Evolutionary conservation across 2,329 filamentous ascomycete species (phyloP).

Genomic region (Cladophialophora exuberans): DNA sequence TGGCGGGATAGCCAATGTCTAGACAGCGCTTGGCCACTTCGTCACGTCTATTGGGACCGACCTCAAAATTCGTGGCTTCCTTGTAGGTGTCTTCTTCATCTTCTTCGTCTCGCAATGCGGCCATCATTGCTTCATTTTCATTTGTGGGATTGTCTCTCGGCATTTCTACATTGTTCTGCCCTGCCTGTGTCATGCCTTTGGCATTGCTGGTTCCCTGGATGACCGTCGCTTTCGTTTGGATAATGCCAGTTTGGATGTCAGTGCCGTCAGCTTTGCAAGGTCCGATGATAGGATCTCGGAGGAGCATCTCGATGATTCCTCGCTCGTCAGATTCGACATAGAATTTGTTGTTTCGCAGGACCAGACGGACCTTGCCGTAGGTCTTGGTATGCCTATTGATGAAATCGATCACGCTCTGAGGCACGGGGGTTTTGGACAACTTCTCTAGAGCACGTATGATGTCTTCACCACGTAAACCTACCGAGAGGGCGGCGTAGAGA

Average conservation of each 20-base stretch:
- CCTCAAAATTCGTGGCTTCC: conserved; percentile 91
- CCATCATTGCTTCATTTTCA: conserved; percentile 52
- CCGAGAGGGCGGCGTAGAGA: conserved; percentile 91
- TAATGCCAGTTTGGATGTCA: conserved; percentile 78
- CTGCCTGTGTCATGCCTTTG: conserved; percentile 79
- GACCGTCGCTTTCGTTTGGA: conserved; percentile 82
- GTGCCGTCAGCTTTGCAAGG: conserved; percentile 73
- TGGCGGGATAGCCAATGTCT: conserved; percentile 80
- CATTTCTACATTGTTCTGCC: conserved; percentile 40
- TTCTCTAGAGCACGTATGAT: conserved; percentile 87
- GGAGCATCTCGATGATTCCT: conserved; percentile 79
- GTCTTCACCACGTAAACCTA: conserved; percentile 85
- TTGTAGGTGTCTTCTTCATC: conserved; percentile 82
- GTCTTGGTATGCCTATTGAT: conserved; percentile 83
- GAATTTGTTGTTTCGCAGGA: conserved; percentile 91
- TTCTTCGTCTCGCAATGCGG: conserved; percentile 72
- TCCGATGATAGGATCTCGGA: conserved; percentile 82
- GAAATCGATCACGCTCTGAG: conserved; percentile 77
- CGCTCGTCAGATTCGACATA: conserved; percentile 92
- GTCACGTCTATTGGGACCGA: conserved; percentile 80
- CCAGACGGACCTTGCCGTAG: conserved; percentile 94
- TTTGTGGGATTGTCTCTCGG: conserved; percentile 29
- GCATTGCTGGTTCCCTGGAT: conserved; percentile 96
- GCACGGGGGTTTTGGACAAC: conserved; percentile 85
- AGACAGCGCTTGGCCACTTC: conserved; percentile 87